phyloP scores from a whole-genome alignment of 257 asterid species.

The Plectranthus barbatus region DNA sequence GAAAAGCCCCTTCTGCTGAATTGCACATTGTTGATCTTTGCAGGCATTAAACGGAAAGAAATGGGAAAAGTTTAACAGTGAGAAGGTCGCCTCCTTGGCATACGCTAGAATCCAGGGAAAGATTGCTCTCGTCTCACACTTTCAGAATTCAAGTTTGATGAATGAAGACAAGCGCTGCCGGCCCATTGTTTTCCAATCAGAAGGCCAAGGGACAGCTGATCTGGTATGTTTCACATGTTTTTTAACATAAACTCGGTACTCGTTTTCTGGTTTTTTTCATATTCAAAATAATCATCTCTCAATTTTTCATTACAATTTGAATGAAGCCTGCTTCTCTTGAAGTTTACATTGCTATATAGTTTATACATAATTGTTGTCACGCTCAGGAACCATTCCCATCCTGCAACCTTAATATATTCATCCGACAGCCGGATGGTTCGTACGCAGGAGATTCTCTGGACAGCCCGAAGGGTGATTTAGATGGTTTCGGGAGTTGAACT shows the following conservation, averaged over 20 bases:
- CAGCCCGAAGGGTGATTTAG: constrained; percentile 58
- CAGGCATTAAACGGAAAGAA: constrained; percentile 94
- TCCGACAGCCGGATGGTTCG: constrained; percentile 87
- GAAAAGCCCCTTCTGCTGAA: not conserved
- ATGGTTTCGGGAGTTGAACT: constrained; percentile 23
- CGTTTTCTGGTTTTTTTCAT: not conserved
- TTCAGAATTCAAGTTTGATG: constrained; percentile 95
- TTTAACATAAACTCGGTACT: not conserved
- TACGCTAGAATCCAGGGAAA: constrained; percentile 94
- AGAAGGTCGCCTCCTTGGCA: constrained; percentile 94
- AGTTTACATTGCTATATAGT: too few relatives aligned
- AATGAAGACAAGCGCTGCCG: constrained; percentile 90
- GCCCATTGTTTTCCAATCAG: constrained; percentile 80
- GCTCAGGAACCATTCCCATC: constrained; percentile 57
- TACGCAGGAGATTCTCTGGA: constrained; percentile 82
- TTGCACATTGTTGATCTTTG: not conserved
- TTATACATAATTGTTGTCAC: constrained; percentile 14
- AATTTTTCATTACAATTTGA: not conserved
- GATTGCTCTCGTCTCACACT: constrained; percentile 68
- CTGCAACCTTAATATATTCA: constrained; percentile 72
- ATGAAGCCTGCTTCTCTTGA: not conserved
- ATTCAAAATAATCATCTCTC: not conserved
- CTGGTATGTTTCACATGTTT: constrained; percentile 35
- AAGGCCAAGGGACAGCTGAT: constrained; percentile 58
- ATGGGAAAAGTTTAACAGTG: constrained; percentile 97